Evolutionary conservation across 2,329 filamentous ascomycete genomes (phyloP).

Genomic region (Seiridium cupressi): DNA sequence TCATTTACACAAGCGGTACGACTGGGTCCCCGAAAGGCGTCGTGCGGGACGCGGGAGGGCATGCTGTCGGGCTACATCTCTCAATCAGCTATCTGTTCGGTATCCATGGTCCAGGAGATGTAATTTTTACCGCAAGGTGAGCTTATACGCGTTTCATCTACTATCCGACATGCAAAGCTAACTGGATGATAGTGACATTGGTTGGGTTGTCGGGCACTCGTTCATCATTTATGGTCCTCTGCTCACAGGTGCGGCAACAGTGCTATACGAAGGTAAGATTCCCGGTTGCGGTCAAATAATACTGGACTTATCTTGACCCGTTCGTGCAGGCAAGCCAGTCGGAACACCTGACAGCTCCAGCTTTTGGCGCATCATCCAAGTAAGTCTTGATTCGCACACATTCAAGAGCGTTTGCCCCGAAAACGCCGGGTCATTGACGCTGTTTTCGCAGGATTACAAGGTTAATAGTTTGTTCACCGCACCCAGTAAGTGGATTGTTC

Average conservation of each 20-base stretch:
- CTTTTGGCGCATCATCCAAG: conserved; percentile 81
- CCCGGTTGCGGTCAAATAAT: not conserved
- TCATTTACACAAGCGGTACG: conserved; percentile 13
- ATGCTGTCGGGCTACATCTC: conserved; percentile 80
- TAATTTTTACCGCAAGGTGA: conserved; percentile 48
- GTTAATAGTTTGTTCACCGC: conserved; percentile 85
- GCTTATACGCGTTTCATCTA: conserved; percentile 25
- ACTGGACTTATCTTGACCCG: not conserved
- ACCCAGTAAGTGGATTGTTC: conserved; percentile 49
- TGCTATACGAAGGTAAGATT: conserved; percentile 75
- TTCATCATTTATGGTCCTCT: conserved; percentile 91
- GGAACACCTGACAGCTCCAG: conserved; percentile 63
- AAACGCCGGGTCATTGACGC: no score
- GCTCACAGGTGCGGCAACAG: conserved; percentile 78
- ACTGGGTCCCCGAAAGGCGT: conserved; percentile 13
- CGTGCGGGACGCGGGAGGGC: conserved; percentile 73
- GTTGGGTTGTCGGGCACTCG: conserved; percentile 84
- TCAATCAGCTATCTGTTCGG: conserved; percentile 82
- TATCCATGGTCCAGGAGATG: conserved; percentile 79
- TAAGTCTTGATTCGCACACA: not conserved
- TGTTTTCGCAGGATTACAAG: conserved; percentile 60
- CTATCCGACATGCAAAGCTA: no score
- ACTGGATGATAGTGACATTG: conserved; percentile 60
- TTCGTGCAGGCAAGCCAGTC: conserved; percentile 2
- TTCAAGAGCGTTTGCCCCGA: not conserved